Base-by-base conservation (phyloP, 257 asterid genomes). In the Nyctanthes arbortristis region DNA sequence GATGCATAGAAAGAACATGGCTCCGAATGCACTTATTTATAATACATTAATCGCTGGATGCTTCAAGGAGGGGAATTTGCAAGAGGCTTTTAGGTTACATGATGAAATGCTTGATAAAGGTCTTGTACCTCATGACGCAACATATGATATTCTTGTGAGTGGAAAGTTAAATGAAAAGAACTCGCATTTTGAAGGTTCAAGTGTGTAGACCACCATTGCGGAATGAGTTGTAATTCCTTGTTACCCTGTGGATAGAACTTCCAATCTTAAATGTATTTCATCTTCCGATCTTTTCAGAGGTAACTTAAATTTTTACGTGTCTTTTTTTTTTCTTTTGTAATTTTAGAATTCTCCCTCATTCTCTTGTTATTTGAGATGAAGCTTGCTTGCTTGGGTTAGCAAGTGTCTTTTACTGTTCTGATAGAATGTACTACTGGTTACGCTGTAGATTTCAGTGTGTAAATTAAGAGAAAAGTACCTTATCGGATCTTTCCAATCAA, bases 21-120 rank as follows among this genome's bases (percentile, higher is more conserved):
- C 81, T 52, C 96, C 98, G 33, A 86, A 81, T 70, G 80, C 70
- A 52, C 85, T 87, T 47, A 85, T 92, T 65, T 92, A 89, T 76
- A 86, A 82, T 74, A 73, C 91, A 12, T 61, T 90, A 59, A 88
- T 88, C 67, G 84, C 88, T 32, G 91, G 89, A 62, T 84, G 82
- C 66, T 92, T 92, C 78, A 88, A 72, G 82, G 89, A 86, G 81
- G 93, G 95, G 59, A 82, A 90, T 80, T 70, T 92, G 80, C 81
- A 70, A 71, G 98, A 90, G 84, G 97, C 98, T 54, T 88, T 85
- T 89, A 84, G 85, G 81, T 70, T 88, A 82, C 95, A 88, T 45
- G 97, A 90, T 63, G 97, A 92, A 80, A 92, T 92, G 98, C 89
- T 88, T 66, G 90, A 88, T 63, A 82, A 76, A 78, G 98, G 97